Evolutionary conservation across 129 eudicot genomes (phyloP), one percentile per base, ranked within the genome.

Genomic region (Centella asiatica): DNA sequence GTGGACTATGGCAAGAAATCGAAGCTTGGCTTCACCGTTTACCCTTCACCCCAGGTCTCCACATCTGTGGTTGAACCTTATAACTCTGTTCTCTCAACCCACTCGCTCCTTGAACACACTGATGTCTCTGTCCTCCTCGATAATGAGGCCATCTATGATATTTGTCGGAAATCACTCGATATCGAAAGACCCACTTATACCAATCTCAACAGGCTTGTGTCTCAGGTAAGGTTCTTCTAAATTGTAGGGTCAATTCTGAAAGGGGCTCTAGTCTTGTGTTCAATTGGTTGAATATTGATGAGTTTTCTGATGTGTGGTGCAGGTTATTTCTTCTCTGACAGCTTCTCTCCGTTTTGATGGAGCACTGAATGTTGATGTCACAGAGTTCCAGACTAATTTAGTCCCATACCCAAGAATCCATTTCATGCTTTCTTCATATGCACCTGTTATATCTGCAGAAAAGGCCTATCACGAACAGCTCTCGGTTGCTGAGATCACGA

Each of bases 51-150:
- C 4, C 90, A 82, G 73, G 85, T 86, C 62, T 86, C 95, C 0
- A 86, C 95, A 2, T 85, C 95, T 18, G 95, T 86, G 22, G 95
- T 86, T 22, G 95, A 86, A 78, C 95, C 95, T 0, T 86, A 86
- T 77, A 86, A 86, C 74, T 82, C 89, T 28, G 89, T 86, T n/a
- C 83, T 86, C 6, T 86, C 95, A 1, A 86, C 95, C 11, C 95
- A 86, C 54, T 79, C 95, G 0, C 95, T 86, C 29, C 79, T 86
- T 0, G 95, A 86, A 60, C 95, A 86, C 75, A 86, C 95, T 5
- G 95, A 86, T 67, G 95, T 86, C 20, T 83, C 95, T 0, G 84
- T 86, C 14, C 90, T 86, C 37, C 90, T 86, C 2, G 95, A 85
- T 13, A 85, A 85, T 11, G 95, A 85, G 54, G 95, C 95, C n/a